phyloP scores from a whole-genome alignment of 2,329 filamentous ascomycete species.

The Fusarium nurragi region DNA sequence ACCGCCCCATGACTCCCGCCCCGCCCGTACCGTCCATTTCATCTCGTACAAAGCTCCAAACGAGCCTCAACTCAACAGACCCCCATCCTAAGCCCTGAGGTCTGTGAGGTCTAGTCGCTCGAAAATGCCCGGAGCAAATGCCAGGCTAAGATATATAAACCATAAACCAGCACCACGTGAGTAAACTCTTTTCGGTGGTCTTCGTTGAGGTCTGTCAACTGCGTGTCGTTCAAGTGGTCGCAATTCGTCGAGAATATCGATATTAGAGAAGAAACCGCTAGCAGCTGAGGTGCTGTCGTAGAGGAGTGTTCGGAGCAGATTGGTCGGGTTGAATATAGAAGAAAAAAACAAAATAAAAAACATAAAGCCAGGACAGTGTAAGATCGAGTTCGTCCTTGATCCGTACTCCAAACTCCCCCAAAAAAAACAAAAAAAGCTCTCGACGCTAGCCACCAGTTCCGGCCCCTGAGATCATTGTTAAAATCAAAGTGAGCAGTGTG shows the following conservation, averaged over 20 bases:
- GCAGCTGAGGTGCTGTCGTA: constrained; percentile 21
- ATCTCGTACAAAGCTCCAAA: constrained; percentile 28
- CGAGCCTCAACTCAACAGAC: constrained; percentile 27
- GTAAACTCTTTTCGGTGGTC: constrained; percentile 17
- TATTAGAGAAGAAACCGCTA: constrained; percentile 14
- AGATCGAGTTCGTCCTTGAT: constrained; percentile 39
- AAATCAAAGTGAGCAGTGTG: constrained; percentile 25
- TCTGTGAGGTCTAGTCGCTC: constrained; percentile 37
- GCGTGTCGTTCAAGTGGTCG: constrained; percentile 15
- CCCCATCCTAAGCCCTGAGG: constrained; percentile 25
- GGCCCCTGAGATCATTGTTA: constrained; percentile 39
- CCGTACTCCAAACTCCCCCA: constrained; percentile 40
- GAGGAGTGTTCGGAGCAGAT: constrained; percentile 27
- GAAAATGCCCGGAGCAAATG: constrained; percentile 25
- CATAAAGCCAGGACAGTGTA: constrained; percentile 37
- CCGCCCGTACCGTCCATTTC: constrained; percentile 3
- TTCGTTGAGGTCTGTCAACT: constrained; percentile 18
- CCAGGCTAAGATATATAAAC: constrained; percentile 31
- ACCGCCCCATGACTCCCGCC: constrained; percentile 9
- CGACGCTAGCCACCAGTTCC: constrained; percentile 41
- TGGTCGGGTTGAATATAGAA: constrained; percentile 26
- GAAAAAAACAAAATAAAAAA: constrained; percentile 4
- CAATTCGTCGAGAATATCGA: constrained; percentile 20
- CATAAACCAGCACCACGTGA: constrained; percentile 31
- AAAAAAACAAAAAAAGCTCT: constrained; percentile 44